Conservation (phyloP, 257 asterid species). For the Solanum ahanhuiri region DNA sequence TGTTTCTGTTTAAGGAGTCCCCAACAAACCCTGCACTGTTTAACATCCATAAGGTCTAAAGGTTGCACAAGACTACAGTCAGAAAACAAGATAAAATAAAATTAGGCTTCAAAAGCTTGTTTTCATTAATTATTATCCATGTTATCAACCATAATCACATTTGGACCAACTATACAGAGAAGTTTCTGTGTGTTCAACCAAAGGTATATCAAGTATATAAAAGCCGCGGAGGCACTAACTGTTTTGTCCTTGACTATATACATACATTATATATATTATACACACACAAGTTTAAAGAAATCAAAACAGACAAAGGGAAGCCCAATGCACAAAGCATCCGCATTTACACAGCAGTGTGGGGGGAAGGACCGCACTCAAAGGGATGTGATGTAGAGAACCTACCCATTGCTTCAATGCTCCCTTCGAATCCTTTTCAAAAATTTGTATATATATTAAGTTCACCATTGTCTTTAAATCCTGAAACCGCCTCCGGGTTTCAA, state of each 20-base stretch:
- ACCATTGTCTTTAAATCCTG: background rate
- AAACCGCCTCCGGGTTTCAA: background rate
- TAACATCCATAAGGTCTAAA: conserved; percentile 30
- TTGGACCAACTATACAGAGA: background rate
- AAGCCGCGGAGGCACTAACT: background rate
- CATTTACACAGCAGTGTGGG: background rate
- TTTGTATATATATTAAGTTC: background rate
- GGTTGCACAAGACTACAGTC: conserved; percentile 4
- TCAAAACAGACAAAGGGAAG: background rate
- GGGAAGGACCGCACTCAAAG: background rate
- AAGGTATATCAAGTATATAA: background rate
- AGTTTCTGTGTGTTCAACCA: background rate
- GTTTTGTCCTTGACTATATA: background rate
- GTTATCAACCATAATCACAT: background rate
- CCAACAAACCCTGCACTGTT: conserved; percentile 94
- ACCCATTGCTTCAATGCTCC: background rate
- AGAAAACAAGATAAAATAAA: background rate
- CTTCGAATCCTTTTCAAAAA: background rate
- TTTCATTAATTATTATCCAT: background rate
- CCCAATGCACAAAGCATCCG: background rate
- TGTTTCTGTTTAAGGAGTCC: conserved; percentile 91
- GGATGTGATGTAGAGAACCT: background rate
- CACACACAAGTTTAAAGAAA: background rate
- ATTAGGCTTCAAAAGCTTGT: background rate
- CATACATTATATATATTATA: background rate